Base-by-base conservation (phyloP, 345 rosid genomes). In the Physaria fendleri region DNA sequence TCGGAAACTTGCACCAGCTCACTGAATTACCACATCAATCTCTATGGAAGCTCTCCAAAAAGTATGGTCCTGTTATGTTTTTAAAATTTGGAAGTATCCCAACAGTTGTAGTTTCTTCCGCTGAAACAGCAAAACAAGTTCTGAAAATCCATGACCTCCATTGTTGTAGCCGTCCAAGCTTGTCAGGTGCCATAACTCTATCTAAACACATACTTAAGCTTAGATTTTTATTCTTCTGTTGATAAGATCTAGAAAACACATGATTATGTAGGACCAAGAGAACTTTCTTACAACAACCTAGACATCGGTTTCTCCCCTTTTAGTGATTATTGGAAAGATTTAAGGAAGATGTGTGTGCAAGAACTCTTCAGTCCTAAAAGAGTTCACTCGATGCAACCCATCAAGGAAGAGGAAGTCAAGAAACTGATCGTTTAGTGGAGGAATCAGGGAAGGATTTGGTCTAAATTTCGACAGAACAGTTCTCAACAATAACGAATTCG, bases 251-350 rank as follows among this genome's bases (percentile, higher is more conserved):
- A 43, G 10, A 15, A 7, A 39, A 8, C 20, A 6, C 14, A 35
- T 34, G 8, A n/a, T 16, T 50, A 2, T 24, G 9, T 10, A 42
- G 79, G 77, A n/a, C 17, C 21, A 23, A 48, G 44, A 4, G 76
- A 40, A 32, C 32, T 81, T 3, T 69, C 84, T 23, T 84, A 81
- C 44, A 56, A 70, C 7, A 43, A 72, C 24, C 5, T 47, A 0
- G 87, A 79, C 48, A 1, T 84, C 10, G 77, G 21, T 25, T 81
- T 75, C 20, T 29, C 80, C 4, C 79, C 82, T 0, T 77, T 68
- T 9, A 25, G 24, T 35, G 70, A 27, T 4, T 74, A 72, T 8
- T 76, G 81, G 82, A 73, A 68, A 33, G 79, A 77, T 46, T 40
- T 73, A 24, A 59, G 78, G 33, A 79, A 64, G 56, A 22, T 71